Evolutionary conservation across 179 eudicot species (phyloP).

Genomic region (Actinidia polygama): DNA sequence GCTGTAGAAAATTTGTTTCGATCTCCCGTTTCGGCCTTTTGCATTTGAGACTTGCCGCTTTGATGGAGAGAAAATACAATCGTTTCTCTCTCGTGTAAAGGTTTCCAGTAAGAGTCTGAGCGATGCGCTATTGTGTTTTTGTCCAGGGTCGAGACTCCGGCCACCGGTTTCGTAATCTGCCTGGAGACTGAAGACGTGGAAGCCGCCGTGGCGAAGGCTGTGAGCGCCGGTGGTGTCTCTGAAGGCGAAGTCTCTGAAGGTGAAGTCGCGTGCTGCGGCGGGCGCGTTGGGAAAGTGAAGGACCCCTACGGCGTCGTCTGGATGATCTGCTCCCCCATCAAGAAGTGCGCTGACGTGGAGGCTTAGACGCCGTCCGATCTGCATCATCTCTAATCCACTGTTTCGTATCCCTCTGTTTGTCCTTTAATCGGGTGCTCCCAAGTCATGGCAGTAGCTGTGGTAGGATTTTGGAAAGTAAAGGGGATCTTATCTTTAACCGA

Average conservation of each 20-base stretch:
- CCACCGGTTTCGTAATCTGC: conserved; percentile 43
- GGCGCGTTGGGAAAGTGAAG: conserved; percentile 65
- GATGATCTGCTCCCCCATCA: conserved; percentile 55
- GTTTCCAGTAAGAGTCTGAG: not conserved
- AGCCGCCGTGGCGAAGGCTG: conserved; percentile 64
- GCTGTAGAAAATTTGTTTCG: too few species aligned
- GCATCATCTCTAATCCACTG: not conserved
- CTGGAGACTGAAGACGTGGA: conserved; percentile 71
- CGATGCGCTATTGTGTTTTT: not conserved
- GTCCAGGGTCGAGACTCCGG: conserved; percentile 41
- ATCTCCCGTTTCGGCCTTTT: too few species aligned
- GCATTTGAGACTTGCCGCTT: too few species aligned
- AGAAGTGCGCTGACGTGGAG: conserved; percentile 39
- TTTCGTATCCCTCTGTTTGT: not conserved
- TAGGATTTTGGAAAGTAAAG: not conserved
- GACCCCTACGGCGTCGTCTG: conserved; percentile 79
- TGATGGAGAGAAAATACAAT: too few species aligned
- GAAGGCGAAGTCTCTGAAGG: conserved; percentile 52
- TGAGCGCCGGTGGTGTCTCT: conserved; percentile 63
- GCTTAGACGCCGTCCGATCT: conserved; percentile 11
- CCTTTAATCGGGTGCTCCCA: not conserved
- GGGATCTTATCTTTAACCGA: not conserved
- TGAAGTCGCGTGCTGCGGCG: conserved; percentile 57
- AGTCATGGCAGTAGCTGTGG: not conserved
- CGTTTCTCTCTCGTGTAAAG: too few species aligned